Percentiles rank a stretch among this genome's conserved stretches.
Evolutionary conservation across 1,139 yeast genomes (phyloP).

Genomic region (Candida neerlandica): DNA sequence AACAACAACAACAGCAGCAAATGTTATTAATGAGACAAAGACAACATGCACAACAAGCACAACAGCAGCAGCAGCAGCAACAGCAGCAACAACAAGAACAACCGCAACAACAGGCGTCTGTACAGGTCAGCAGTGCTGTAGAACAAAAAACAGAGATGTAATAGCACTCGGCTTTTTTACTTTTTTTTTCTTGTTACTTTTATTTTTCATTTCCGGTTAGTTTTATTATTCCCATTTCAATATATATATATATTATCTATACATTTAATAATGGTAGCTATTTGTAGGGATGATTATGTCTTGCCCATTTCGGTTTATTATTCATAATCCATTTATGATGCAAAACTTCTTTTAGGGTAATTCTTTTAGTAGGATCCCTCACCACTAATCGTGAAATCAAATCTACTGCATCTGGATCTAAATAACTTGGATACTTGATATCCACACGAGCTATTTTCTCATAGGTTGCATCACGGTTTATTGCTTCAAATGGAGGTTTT

Average conservation of each 20-base stretch:
- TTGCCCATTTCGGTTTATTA: slow-evolving; percentile 54
- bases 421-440: slow-evolving; percentile 66
- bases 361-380: slow-evolving; percentile 69
- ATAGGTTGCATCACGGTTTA: slow-evolving; percentile 72
- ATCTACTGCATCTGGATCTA: slow-evolving; percentile 76
- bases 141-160: background rate
- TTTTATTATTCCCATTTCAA: slow-evolving; percentile 1
- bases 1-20: slow-evolving; percentile 33
- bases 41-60: slow-evolving; percentile 27
- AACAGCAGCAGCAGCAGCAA: slow-evolving; percentile 37
- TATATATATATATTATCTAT: background rate
- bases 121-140: background rate
- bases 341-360: slow-evolving; percentile 60
- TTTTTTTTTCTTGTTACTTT: background rate
- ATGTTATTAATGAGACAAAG: slow-evolving; percentile 31
- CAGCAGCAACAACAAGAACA: slow-evolving; percentile 3
- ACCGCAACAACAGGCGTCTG: slow-evolving; percentile 1
- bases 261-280: background rate
- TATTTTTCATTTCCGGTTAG: slow-evolving; percentile 3
- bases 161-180: background rate
- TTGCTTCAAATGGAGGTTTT: slow-evolving; percentile 88
- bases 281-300: slow-evolving; percentile 4
- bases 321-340: slow-evolving; percentile 82
- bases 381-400: slow-evolving; percentile 62
- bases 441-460: slow-evolving; percentile 79